Conservation (phyloP, 1,284 basidiomycete species). For the Leccinum griseonigrum region DNA sequence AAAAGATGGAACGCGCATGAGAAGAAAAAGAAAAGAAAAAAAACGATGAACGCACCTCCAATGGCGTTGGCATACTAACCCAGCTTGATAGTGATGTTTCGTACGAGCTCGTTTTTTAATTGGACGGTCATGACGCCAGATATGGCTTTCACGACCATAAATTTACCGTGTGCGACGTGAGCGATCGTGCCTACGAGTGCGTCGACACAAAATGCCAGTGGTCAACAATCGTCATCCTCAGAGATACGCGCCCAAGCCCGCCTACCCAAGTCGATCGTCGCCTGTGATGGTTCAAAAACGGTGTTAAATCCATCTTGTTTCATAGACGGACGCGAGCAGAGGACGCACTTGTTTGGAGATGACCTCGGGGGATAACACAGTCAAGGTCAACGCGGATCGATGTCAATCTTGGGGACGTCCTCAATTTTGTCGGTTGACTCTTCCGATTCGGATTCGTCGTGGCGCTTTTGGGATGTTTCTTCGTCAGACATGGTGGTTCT, state of each 20-base stretch:
- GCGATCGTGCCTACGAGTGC: slow-evolving; percentile 78
- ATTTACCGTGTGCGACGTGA: slow-evolving; percentile 98
- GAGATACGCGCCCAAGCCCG: background rate
- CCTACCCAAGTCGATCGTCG: slow-evolving; percentile 83
- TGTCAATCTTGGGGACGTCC: slow-evolving; percentile 56
- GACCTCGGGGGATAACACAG: slow-evolving; percentile 92
- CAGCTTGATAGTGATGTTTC: slow-evolving; percentile 99
- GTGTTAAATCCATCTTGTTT: background rate
- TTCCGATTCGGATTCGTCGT: slow-evolving; percentile 71
- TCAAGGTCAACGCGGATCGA: slow-evolving; percentile 77
- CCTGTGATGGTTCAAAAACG: slow-evolving; percentile 40
- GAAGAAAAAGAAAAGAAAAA: no score
- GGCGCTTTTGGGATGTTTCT: slow-evolving; percentile 58
- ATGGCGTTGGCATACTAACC: slow-evolving; percentile 88
- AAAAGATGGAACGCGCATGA: background rate
- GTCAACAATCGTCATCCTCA: background rate
- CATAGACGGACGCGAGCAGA: background rate
- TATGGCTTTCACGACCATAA: slow-evolving; percentile 98
- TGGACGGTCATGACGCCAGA: slow-evolving; percentile 99
- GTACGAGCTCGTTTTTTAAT: slow-evolving; percentile 98
- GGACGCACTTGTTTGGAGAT: slow-evolving; percentile 91
- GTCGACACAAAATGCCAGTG: background rate
- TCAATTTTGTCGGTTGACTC: slow-evolving; percentile 58
- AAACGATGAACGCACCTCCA: slow-evolving; percentile 47
- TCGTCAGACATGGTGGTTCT: slow-evolving; percentile 52